Base-by-base conservation (phyloP, 306 rosid species). In the Parietaria judaica region DNA sequence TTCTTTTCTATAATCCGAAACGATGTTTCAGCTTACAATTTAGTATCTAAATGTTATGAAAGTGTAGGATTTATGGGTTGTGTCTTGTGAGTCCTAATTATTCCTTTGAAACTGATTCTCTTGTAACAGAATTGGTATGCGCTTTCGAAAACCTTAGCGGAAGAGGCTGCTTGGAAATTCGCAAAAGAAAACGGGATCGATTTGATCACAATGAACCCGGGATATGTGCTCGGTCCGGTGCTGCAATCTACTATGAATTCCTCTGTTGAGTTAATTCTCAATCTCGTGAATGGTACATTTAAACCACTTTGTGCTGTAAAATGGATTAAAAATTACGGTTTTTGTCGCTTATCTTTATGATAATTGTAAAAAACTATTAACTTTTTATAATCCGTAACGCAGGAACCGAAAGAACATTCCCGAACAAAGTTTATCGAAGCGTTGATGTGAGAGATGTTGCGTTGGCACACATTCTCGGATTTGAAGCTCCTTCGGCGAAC, bases 391-490 rank as follows among this genome's bases (percentile, higher is more conserved):
- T 23, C 31, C 31, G 31, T 23, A 23, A 23, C 31, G 74, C 70
- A 82, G 89, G 89, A 41, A 8, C 67, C 3, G 65, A 65, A 43
- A n/a, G 13, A 4, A 73, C 58, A 39, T 84, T 74, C 69, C 85
- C 76, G 41, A 80, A 82, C 48, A 17, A 0, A 5, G 7, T 61
- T 61, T 12, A 38, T 23, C 77, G 78, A 65, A 74, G 71, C 78
- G 76, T 83, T 9, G 49, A 81, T 47, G 90, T 88, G 23, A 77
- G 74, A 75, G 90, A 88, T 75, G 94, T 83, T 73, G 94, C 83
- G 12, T 23, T 61, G 1, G 90, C 89, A 11, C 96, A 88, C 67
- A 73, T 88, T 74, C 65, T 57, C 15, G 89, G 85, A 37, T 82
- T 74, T 79, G 94, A 88, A 77, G 79, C 70, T 53, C 59, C 81